Percentiles rank a stretch among this genome's conserved stretches.
Conservation (phyloP, 805 yeast species). For the Teunomyces pallodes region DNA sequence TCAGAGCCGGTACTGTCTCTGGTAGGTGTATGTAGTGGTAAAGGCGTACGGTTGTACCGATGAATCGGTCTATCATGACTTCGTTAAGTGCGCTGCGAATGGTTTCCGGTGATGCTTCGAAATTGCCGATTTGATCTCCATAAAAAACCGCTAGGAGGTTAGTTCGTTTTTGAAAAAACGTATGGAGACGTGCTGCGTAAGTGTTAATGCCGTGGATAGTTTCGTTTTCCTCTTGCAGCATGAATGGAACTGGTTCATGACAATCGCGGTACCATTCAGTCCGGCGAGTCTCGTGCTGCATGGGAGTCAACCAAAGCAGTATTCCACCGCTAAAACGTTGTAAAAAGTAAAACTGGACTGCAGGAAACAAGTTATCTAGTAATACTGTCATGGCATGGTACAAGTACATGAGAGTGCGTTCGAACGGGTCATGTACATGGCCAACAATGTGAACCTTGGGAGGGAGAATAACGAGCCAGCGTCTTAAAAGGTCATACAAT, state of each 20-base stretch:
- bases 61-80: conserved; percentile 19
- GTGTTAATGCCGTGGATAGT: conserved; percentile 6
- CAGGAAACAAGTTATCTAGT: conserved; percentile 22
- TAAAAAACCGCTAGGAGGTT: conserved; percentile 15
- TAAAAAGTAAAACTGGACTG: conserved; percentile 17
- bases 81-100: conserved; percentile 16
- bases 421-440: conserved; percentile 11
- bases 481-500: conserved; percentile 18
- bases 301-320: conserved; percentile 3
- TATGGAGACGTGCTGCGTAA: conserved; percentile 16
- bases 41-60: conserved; percentile 8
- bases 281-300: not conserved
- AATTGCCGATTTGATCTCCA: conserved; percentile 14
- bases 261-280: not conserved
- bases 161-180: conserved; percentile 20
- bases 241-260: not conserved
- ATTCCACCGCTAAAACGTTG: conserved; percentile 23
- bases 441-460: conserved; percentile 14
- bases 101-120: conserved; percentile 6
- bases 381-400: conserved; percentile 13
- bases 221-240: not conserved
- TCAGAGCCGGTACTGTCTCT: not conserved
- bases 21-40: conserved; percentile 23
- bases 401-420: conserved; percentile 11
- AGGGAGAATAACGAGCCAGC: conserved; percentile 21